Evolutionary conservation across 345 rosid species (phyloP).

Genomic region (Eucalyptus regnans): DNA sequence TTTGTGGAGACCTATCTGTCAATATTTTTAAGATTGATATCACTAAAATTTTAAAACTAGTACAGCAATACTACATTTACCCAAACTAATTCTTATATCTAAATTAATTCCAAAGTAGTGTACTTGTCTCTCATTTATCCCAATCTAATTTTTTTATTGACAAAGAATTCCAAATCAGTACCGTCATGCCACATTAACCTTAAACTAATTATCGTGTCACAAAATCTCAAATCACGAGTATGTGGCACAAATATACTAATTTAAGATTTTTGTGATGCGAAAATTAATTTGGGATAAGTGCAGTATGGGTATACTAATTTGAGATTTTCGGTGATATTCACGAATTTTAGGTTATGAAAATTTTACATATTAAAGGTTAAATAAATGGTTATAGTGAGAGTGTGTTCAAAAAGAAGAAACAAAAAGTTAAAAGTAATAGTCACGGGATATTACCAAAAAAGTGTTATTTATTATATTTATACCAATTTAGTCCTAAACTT

Average conservation of each 20-base stretch:
- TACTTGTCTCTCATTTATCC: neutral
- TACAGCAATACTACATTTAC: neutral
- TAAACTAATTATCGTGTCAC: rapidly evolving
- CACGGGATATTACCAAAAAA: neutral
- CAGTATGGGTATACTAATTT: rapidly evolving
- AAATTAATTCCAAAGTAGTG: neutral
- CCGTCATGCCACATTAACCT: rapidly evolving
- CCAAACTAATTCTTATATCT: neutral
- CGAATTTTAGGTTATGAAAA: too few relatives aligned
- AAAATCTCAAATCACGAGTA: too few relatives aligned
- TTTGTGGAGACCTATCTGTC: neutral
- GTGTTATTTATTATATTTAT: too few relatives aligned
- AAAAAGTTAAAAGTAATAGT: neutral
- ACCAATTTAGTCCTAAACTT: too few relatives aligned
- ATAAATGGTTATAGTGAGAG: too few relatives aligned
- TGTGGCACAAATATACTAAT: neutral
- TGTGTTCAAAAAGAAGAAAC: too few relatives aligned
- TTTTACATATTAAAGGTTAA: too few relatives aligned
- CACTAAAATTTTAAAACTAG: neutral
- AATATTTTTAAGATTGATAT: neutral
- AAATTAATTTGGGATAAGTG: neutral
- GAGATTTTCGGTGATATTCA: neutral
- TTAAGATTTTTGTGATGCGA: rapidly evolving
- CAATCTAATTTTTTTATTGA: neutral
- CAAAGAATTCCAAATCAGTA: neutral